Evolutionary conservation across 148 eudicot species (phyloP), one percentile per base, ranked within the genome.

Genomic region (Fagopyrum tataricum): DNA sequence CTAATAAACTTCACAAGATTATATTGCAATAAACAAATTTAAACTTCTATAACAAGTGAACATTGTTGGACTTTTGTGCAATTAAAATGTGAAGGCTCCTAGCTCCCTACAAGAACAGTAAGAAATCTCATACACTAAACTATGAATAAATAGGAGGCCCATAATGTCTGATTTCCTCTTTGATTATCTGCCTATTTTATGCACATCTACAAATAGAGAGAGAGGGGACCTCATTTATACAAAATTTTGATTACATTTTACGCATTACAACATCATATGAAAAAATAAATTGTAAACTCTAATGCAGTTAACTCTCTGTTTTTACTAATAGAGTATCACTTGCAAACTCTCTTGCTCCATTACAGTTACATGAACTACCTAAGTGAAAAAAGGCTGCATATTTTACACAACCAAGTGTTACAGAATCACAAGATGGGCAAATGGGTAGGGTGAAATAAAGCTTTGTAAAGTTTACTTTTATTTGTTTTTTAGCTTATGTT

Each of bases 281-380:
- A n/a, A n/a, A n/a, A n/a, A n/a, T n/a, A n/a, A 1, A 12, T 23
- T 24, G 15, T 61, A 8, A 61, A 31, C 12, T 64, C 37, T 26
- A 64, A 64, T 62, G 43, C 68, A 62, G 26, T 62, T 31, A 62
- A 62, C 43, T 62, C 68, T 5, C 14, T 62, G 43, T 62, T 39
- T 18, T 64, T 64, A 64, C 69, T 64, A 64, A 37, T 64, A 64
- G 9, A 37, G 39, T 64, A 43, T 64, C 31, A 64, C 67, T 64
- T 39, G 42, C 37, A 18, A 62, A 31, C 13, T 42, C 68, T 37
- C n/a, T 48, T 53, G 21, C 61, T 55, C 24, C 59, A 5, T 53
- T n/a, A 21, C 61, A 55, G 23, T 55, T 55, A 18, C 61, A 61
- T 61, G 41, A 24, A 61, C 67, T 61, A 61, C 13, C 41, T 24